Base-by-base conservation (phyloP, 2,329 filamentous ascomycete species). In the Thermoascus crustaceus region DNA sequence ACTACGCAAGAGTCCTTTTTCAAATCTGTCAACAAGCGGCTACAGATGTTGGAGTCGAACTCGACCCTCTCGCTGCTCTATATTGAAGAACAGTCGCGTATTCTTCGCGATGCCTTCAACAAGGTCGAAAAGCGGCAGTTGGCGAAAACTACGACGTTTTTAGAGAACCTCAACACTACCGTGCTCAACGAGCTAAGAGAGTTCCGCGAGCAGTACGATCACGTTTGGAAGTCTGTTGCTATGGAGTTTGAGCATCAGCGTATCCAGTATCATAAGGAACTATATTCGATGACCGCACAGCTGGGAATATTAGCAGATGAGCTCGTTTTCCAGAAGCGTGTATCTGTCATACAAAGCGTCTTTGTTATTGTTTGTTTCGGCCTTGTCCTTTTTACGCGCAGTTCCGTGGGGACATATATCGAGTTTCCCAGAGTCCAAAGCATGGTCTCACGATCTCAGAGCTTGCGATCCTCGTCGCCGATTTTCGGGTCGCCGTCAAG, bases 1-100 rank as follows among this genome's bases (percentile, higher is more conserved):
- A 87, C 88, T 0, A 91, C 93, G 1, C 91, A 98, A 59, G 91
- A 98, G 57, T 91, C 85, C 2, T 96, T 98, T 62, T 98, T 95
- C 73, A 96, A 96, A 58, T 85, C 87, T 3, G 82, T 96, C 6
- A 86, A 88, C 44, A 96, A 96, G 60, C 84, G 91, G 1, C 72
- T 98, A 4, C 85, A 89, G 45, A 80, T 88, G 49, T 78, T 96
- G 5, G 91, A 98, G 60, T 77, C 85, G 10, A 98, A 96, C 57
- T 86, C 88, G 7, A 94, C 89, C 0, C 71, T 96, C 7, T 94
- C 88, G 0, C 69, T 96, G 6, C 85, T 94, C 52, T 98, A 98
- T 54, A 94, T 98, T 40, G 89, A 96, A 63, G 87, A 94, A 40
- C 91, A 96, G 57, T 95, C 89, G 3, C 82, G 80, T 32, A 86